Base-by-base conservation (phyloP, 164 flowering plant species). In the Cinnamomum chago region DNA sequence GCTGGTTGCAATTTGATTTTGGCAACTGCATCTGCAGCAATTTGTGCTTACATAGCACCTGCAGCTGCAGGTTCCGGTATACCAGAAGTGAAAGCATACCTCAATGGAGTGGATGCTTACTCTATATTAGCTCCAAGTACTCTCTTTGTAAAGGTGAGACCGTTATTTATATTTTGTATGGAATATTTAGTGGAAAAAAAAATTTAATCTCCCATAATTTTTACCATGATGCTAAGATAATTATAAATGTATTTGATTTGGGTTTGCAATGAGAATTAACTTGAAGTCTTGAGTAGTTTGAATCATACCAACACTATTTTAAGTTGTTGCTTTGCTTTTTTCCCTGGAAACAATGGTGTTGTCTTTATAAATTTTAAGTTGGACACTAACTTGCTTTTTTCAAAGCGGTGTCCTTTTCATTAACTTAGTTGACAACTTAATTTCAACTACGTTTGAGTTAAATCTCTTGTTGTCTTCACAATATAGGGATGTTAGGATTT, bases 21-120 rank as follows among this genome's bases (percentile, higher is more conserved):
- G 74, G 94, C 94, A 9, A 55, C 77, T 64, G 80, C 79, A 72
- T 94, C 98, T 77, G 92, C 88, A 17, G 79, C 77, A 12, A 86
- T 95, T 1, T 89, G 94, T 80, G 97, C 95, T 65, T 92, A 80
- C 74, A 77, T 95, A 79, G 99, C 98, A 68, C 99, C 99, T 67
- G 91, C 98, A 18, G 99, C 99, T 51, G 97, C 97, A 12, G 95
- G 97, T 9, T 92, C 97, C 74, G 97, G 97, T 67, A 89, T 92
- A 66, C 97, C 95, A 2, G 97, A 92, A 81, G 94, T 92, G 76
- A 92, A 92, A 84, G 90, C 97, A 50, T 93, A 95, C 77, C 92
- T 93, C 50, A 95, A 95, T 80, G 99, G 99, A 28, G 82, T 95
- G 5, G 97, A 95, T 86, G 93, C 97, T 70, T 85, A 88, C 82